Evolutionary conservation across 2,329 filamentous ascomycete genomes (phyloP).

Genomic region (Ophiostoma triangulosporum): DNA sequence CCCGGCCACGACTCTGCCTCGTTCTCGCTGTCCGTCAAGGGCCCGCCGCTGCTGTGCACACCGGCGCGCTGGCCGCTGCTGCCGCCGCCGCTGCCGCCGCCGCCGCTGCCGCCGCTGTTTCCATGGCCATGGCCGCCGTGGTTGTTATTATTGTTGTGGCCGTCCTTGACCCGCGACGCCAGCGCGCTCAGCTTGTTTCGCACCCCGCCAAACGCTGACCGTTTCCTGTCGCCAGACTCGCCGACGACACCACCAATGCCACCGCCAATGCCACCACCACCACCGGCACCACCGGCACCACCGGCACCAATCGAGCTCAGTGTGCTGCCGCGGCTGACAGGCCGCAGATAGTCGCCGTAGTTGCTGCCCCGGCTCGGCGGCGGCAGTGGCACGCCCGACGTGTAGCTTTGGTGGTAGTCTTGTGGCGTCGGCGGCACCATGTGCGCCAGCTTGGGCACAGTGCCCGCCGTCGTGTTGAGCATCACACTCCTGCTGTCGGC

Average conservation of each 20-base stretch:
- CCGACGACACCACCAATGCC: conserved; percentile 9
- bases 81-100: not conserved
- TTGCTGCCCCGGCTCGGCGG: conserved; percentile 5
- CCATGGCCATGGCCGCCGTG: not conserved
- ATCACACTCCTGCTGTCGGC: not conserved
- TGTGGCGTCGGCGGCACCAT: conserved; percentile 34
- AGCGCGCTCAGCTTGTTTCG: conserved; percentile 17
- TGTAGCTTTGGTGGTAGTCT: conserved; percentile 2
- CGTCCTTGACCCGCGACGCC: conserved; percentile 17
- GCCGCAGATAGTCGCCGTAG: conserved; percentile 15
- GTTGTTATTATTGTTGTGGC: conserved; percentile 4
- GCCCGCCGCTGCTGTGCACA: conserved; percentile 5
- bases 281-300: conserved; percentile 9
- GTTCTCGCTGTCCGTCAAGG: not conserved
- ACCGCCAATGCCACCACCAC: conserved; percentile 11
- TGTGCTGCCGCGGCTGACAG: conserved; percentile 13
- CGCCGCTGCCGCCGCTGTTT: not conserved
- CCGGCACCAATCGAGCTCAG: conserved; percentile 3
- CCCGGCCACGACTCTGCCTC: not conserved
- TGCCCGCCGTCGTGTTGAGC: conserved; percentile 7
- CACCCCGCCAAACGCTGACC: conserved; percentile 12
- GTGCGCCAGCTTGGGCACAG: conserved; percentile 28
- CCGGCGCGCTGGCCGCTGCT: not conserved
- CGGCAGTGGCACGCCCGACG: not conserved
- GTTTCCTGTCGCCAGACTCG: conserved; percentile 8